These are phyloP conservation scores for Beauveria brongniartii DNA, from an alignment of 2,329 filamentous ascomycete species.

Conservation along the genomic window DNA sequence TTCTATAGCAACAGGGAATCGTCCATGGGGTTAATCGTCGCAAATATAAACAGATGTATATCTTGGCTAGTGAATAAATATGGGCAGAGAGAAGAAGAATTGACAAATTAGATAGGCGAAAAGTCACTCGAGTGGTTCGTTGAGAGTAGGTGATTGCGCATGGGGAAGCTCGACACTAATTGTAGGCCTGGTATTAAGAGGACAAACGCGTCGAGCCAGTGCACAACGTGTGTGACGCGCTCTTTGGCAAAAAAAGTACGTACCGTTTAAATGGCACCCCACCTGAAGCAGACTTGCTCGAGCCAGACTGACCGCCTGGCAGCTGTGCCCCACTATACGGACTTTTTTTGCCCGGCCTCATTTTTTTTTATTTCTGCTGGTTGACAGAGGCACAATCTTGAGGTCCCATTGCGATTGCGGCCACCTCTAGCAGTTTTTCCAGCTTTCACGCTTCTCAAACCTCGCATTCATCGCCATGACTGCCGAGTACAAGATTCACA, in stretches of 20 bases:
- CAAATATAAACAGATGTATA: background rate
- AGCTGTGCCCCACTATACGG: constrained; percentile 23
- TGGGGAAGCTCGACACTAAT: background rate
- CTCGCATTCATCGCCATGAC: constrained; percentile 35
- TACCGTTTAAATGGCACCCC: constrained; percentile 16
- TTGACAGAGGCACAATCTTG: constrained; percentile 4
- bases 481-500: constrained; percentile 53
- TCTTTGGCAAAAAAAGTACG: constrained; percentile 13
- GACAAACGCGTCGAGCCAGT: constrained; percentile 2
- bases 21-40: background rate
- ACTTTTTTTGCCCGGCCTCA: constrained; percentile 26
- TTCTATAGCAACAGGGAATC: constrained; percentile 4
- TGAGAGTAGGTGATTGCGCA: background rate
- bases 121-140: background rate
- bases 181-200: no score
- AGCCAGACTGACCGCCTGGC: constrained; percentile 5
- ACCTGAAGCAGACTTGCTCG: background rate
- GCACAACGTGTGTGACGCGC: background rate
- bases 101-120: background rate
- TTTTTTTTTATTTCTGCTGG: constrained; percentile 27
- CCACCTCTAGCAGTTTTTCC: background rate
- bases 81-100: no score
- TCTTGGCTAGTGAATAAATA: no score
- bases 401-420: background rate
- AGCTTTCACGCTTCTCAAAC: background rate